Conservation (phyloP, 805 yeast genomes). For the Wickerhamomyces chambardii region DNA sequence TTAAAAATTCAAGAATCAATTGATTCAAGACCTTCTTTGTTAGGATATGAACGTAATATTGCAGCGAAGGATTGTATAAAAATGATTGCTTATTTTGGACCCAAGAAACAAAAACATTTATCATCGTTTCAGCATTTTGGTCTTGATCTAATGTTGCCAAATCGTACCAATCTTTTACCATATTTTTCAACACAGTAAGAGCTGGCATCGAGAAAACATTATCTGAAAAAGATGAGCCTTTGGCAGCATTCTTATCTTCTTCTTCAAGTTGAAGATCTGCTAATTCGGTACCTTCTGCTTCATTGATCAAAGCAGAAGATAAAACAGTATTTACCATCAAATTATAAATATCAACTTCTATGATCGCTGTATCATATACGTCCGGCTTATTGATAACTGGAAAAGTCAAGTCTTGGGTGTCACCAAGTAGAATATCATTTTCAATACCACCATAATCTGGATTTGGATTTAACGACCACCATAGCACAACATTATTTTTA, state of each 20-base stretch:
- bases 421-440: slow-evolving; percentile 40
- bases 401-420: slow-evolving; percentile 53
- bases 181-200: slow-evolving; percentile 52
- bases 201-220: slow-evolving; percentile 80
- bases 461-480: slow-evolving; percentile 85
- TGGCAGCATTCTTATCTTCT: slow-evolving; percentile 11
- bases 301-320: slow-evolving; percentile 76
- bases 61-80: slow-evolving; percentile 70
- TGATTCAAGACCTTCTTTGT: slow-evolving; percentile 79
- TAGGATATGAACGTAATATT: slow-evolving; percentile 81
- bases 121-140: slow-evolving; percentile 71
- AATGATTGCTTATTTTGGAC: slow-evolving; percentile 66
- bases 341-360: slow-evolving; percentile 75
- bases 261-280: slow-evolving; percentile 36
- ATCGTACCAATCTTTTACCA: slow-evolving; percentile 93
- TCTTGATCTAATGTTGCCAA: slow-evolving; percentile 62
- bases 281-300: slow-evolving; percentile 79
- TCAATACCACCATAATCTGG: slow-evolving; percentile 86
- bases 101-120: slow-evolving; percentile 80
- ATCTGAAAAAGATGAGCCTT: slow-evolving; percentile 42
- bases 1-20: slow-evolving; percentile 66
- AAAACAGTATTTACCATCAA: slow-evolving; percentile 80
- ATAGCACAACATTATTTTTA: slow-evolving; percentile 60
- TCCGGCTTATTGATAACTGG: slow-evolving; percentile 74
- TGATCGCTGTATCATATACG: slow-evolving; percentile 63